These are phyloP conservation scores for Panaeolus cyanescens DNA, from an alignment of 768 basidiomycete species.

Conservation along the genomic window DNA sequence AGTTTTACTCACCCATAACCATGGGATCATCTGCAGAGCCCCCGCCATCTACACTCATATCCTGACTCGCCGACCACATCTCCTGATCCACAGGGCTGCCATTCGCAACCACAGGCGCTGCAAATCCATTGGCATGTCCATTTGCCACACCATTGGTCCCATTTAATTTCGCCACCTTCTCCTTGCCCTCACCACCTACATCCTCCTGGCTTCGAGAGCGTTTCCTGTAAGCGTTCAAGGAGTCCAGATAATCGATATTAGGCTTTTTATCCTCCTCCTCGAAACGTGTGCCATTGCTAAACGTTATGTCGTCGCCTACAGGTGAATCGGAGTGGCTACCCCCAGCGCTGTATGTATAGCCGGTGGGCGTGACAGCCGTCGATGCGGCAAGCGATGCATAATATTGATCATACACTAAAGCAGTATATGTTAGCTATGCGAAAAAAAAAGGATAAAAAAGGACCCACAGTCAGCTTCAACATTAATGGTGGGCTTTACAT, in stretches of 20 bases:
- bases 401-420: conserved; percentile 76
- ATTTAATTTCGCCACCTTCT: conserved; percentile 42
- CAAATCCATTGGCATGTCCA: conserved; percentile 19
- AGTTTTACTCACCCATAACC: conserved; percentile 58
- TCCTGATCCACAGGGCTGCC: conserved; percentile 18
- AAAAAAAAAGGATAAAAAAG: background rate
- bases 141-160: conserved; percentile 18
- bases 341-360: conserved; percentile 53
- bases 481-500: conserved; percentile 47
- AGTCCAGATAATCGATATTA: conserved; percentile 64
- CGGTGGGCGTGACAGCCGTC: conserved; percentile 51
- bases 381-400: conserved; percentile 77
- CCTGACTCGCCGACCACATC: conserved; percentile 20
- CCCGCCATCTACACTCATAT: conserved; percentile 11
- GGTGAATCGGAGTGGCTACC: conserved; percentile 17
- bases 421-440: background rate
- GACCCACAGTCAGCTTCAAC: conserved; percentile 68
- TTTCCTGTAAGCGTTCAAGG: conserved; percentile 72
- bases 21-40: conserved; percentile 54
- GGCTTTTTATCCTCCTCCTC: conserved; percentile 77
- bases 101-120: conserved; percentile 5
- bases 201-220: conserved; percentile 70
- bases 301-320: conserved; percentile 22
- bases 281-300: conserved; percentile 16
- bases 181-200: conserved; percentile 44